Conservation (phyloP, 441 rosid species). For the Pelargonium citronellum region DNA sequence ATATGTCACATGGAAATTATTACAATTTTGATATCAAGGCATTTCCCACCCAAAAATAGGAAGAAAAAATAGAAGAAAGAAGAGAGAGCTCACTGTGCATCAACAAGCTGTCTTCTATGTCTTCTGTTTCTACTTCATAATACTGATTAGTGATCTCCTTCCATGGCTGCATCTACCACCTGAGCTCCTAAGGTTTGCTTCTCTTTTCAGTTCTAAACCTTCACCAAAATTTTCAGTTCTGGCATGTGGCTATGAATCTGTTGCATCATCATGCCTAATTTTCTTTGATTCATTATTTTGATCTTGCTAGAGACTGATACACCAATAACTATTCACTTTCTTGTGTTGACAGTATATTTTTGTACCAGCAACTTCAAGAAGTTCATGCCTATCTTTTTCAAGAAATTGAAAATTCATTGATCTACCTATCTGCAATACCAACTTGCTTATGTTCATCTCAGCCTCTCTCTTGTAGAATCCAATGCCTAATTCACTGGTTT, state of each 20-base stretch:
- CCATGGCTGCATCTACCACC: neutral
- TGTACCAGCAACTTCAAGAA: neutral
- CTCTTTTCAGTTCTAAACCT: neutral
- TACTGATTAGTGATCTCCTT: neutral
- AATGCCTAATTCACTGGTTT: conserved; percentile 45
- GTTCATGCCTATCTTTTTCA: neutral
- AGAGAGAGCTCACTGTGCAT: no score
- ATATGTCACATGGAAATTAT: neutral
- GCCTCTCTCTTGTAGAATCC: neutral
- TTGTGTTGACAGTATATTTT: neutral
- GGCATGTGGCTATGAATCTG: neutral
- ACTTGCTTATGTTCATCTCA: neutral
- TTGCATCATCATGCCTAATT: no score
- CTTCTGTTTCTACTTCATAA: neutral
- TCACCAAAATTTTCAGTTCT: neutral
- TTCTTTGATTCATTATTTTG: no score
- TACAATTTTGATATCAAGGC: neutral
- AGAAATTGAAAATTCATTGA: neutral
- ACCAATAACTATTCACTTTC: no score
- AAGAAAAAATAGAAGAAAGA: neutral
- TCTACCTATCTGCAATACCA: neutral
- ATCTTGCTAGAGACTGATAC: neutral
- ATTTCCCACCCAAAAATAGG: conserved; percentile 1
- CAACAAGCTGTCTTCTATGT: neutral
- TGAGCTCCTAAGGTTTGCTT: conserved; percentile 3